These are phyloP conservation scores for Xylariaceae sp. DNA, from an alignment of 2,329 filamentous ascomycete species.

Conservation along the genomic window DNA sequence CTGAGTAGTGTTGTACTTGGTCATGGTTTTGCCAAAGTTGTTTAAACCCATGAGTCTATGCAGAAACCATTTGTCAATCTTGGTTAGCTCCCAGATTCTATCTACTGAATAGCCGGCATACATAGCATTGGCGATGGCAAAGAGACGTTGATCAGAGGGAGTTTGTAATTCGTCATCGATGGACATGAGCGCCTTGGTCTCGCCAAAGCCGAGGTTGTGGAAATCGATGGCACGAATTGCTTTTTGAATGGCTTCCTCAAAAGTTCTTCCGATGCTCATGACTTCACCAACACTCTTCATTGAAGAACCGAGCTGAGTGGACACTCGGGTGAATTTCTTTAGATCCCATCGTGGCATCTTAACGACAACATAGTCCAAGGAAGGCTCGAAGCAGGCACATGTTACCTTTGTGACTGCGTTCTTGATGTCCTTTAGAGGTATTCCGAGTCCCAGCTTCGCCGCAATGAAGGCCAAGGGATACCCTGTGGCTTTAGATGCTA, in stretches of 20 bases:
- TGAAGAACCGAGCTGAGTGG: conserved; percentile 92
- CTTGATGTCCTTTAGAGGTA: conserved; percentile 93
- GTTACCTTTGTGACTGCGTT: conserved; percentile 97
- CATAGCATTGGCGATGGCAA: conserved; percentile 98
- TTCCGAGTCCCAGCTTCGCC: conserved; percentile 92
- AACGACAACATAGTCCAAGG: conserved; percentile 95
- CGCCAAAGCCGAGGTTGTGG: conserved; percentile 93
- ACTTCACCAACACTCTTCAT: conserved; percentile 99
- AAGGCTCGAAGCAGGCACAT: conserved; percentile 97
- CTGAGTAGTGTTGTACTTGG: conserved; percentile 68
- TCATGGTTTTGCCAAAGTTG: conserved; percentile 85
- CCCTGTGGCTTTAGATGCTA: conserved; percentile 96
- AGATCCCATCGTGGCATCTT: conserved; percentile 99
- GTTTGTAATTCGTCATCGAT: conserved; percentile 97
- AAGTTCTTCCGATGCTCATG: conserved; percentile 96
- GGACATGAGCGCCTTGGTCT: conserved; percentile 90
- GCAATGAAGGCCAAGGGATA: conserved; percentile 97
- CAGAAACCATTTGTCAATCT: conserved; percentile 99
- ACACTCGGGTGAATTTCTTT: conserved; percentile 98
- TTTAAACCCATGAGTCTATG: conserved; percentile 88
- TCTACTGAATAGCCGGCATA: conserved; percentile 90
- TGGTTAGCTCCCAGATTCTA: conserved; percentile 97
- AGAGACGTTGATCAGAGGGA: conserved; percentile 94
- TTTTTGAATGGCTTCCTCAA: conserved; percentile 98
- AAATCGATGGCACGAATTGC: conserved; percentile 95